Conservation (phyloP, 164 flowering plant species). For the Chimonanthus salicifolius region DNA sequence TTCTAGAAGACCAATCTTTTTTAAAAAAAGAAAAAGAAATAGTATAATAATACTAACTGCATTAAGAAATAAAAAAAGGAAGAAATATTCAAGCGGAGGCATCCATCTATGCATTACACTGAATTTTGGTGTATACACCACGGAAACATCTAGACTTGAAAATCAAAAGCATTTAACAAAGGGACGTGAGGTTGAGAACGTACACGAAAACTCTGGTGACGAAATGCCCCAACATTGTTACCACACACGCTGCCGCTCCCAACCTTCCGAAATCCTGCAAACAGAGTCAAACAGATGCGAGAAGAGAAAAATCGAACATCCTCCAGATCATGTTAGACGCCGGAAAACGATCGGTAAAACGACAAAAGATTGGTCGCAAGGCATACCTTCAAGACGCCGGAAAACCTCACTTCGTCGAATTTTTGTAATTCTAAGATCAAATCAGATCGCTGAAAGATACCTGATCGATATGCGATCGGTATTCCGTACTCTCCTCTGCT, state of each 20-base stretch:
- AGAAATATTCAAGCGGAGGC: too few relatives aligned
- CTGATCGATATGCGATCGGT: not conserved
- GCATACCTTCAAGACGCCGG: not conserved
- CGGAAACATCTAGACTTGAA: not conserved
- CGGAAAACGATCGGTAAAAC: not conserved
- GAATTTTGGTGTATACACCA: not conserved
- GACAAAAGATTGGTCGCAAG: not conserved
- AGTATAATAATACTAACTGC: too few relatives aligned
- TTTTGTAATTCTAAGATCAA: not conserved
- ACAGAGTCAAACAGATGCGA: not conserved
- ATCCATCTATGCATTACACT: not conserved
- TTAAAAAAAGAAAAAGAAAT: too few relatives aligned
- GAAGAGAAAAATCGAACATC: not conserved
- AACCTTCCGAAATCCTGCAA: slow-evolving; percentile 1
- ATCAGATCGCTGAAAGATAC: not conserved
- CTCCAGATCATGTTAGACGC: not conserved
- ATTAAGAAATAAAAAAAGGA: too few relatives aligned
- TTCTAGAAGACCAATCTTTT: too few relatives aligned
- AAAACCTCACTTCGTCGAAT: not conserved
- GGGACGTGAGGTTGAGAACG: slow-evolving; percentile 4
- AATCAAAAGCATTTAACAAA: not conserved
- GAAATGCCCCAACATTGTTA: slow-evolving; percentile 62
- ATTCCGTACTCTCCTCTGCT: not conserved
- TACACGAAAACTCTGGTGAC: slow-evolving; percentile 55
- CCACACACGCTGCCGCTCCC: slow-evolving; percentile 8